These are phyloP conservation scores for Gracilariopsis chorda DNA, from an alignment of 23 red algal genomes.

Conservation along the genomic window DNA sequence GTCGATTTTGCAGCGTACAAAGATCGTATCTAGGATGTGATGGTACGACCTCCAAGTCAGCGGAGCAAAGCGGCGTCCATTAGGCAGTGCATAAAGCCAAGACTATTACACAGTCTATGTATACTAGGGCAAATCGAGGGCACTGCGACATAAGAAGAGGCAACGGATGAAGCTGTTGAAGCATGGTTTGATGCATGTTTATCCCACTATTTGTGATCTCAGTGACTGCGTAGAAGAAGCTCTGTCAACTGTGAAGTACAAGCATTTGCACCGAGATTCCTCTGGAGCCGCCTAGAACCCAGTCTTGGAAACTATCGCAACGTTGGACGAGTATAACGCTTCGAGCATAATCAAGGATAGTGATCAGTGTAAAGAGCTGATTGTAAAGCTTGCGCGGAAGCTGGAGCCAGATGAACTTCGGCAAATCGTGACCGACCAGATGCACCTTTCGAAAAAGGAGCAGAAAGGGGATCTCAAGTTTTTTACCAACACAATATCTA, in stretches of 20 bases:
- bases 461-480: neutral
- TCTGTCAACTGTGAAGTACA: neutral
- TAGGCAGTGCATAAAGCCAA: too few species aligned
- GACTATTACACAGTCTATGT: too few species aligned
- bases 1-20: too few species aligned
- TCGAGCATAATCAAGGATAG: neutral
- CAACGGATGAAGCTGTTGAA: too few species aligned
- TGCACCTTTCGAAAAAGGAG: neutral
- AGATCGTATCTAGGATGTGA: too few species aligned
- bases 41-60: too few species aligned
- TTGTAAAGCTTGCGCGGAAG: slow-evolving; percentile 2
- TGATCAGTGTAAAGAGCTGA: neutral
- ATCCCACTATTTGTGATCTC: too few species aligned
- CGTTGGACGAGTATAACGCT: slow-evolving; percentile 24
- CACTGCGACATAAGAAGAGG: too few species aligned
- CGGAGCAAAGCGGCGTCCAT: too few species aligned
- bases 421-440: neutral
- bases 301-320: neutral
- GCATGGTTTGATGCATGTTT: too few species aligned
- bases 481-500: neutral
- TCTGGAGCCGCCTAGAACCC: neutral
- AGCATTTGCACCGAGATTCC: neutral
- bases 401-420: neutral
- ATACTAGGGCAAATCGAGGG: too few species aligned
- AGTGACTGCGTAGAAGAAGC: neutral